These are phyloP conservation scores for Leishmania tropica DNA, from an alignment of 208 protist species.

Conservation along the genomic window DNA sequence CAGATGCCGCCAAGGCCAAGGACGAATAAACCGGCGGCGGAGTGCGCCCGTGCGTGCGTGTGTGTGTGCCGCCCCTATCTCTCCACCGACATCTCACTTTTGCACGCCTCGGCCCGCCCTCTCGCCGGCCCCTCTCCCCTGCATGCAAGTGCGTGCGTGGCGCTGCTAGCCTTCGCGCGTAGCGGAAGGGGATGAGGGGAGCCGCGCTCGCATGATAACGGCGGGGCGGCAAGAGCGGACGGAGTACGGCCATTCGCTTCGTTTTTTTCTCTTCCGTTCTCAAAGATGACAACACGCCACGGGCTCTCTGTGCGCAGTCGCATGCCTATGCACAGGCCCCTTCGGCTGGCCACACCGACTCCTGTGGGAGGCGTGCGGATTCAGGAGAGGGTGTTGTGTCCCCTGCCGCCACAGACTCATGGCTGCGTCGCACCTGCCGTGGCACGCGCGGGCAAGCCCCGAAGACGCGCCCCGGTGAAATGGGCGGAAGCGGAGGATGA, in stretches of 20 bases:
- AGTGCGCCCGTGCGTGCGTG: not conserved
- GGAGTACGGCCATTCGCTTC: not conserved
- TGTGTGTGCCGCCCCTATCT: not conserved
- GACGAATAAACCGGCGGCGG: not conserved
- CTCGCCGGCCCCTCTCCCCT: too few species aligned
- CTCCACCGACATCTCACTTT: too few species aligned
- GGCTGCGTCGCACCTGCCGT: not conserved
- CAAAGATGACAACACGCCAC: not conserved
- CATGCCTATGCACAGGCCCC: not conserved
- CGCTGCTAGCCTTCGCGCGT: not conserved
- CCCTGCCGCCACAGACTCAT: not conserved
- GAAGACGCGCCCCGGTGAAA: not conserved
- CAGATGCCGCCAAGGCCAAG: not conserved
- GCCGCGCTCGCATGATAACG: not conserved
- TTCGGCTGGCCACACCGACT: not conserved
- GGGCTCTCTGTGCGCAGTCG: not conserved
- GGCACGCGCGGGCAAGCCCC: not conserved
- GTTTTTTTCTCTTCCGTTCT: not conserved
- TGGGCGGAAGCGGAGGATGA: not conserved
- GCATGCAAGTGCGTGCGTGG: too few species aligned
- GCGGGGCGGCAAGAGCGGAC: not conserved
- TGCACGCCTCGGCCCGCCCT: not conserved
- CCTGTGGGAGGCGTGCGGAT: not conserved
- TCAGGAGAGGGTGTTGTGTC: not conserved
- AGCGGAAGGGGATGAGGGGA: not conserved